These are phyloP conservation scores for Parafenestella ontariensis DNA, from an alignment of 2,329 filamentous ascomycete species.

Conservation along the genomic window DNA sequence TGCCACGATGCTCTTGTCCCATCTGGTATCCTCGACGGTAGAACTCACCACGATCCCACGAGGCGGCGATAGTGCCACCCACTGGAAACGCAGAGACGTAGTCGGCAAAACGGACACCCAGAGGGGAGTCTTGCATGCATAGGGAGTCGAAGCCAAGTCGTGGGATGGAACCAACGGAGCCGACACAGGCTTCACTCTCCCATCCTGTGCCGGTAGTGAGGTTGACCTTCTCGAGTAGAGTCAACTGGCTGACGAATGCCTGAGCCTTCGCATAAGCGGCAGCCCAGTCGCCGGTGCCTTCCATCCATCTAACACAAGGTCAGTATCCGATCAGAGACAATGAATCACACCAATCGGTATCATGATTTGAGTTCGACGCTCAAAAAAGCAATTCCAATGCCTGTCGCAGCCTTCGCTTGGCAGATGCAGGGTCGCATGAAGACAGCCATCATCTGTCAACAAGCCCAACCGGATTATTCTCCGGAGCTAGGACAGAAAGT, in stretches of 20 bases:
- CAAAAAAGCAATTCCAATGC: neutral
- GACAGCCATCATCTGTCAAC: neutral
- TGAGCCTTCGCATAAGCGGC: constrained; percentile 78
- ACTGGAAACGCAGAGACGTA: constrained; percentile 83
- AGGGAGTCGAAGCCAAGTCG: constrained; percentile 73
- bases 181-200: constrained; percentile 63
- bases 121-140: constrained; percentile 87
- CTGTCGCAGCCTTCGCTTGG: neutral
- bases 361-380: neutral
- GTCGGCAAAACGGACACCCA: constrained; percentile 79
- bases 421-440: neutral
- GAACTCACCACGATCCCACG: constrained; percentile 78
- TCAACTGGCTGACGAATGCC: constrained; percentile 82
- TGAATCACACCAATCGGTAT: neutral
- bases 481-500: neutral
- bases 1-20: constrained; percentile 75
- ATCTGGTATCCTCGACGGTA: constrained; percentile 73
- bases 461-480: neutral
- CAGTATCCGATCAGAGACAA: constrained; percentile 1
- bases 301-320: constrained; percentile 67
- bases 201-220: constrained; percentile 89
- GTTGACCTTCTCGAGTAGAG: constrained; percentile 89
- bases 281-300: constrained; percentile 74
- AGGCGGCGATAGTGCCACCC: constrained; percentile 80
- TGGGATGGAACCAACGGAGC: constrained; percentile 73